Conservation (phyloP, 202 grass and related monocot species). For the Cymbopogon flexuosus region DNA sequence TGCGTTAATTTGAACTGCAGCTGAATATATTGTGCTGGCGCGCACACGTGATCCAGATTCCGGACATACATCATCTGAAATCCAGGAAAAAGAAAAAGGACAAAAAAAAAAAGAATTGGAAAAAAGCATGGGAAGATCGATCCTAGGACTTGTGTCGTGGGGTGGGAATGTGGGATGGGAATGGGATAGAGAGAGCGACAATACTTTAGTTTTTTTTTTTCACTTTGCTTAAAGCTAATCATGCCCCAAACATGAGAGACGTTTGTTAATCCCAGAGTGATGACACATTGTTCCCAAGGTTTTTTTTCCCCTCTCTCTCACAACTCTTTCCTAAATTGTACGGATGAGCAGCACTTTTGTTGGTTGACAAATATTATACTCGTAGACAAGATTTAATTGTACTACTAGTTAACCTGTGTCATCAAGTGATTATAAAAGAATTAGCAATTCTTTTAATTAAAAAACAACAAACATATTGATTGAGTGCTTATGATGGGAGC, state of each 20-base stretch:
- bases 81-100: slow-evolving; percentile 18
- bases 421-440: neutral
- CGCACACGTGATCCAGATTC: slow-evolving; percentile 2
- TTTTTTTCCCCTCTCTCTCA: neutral
- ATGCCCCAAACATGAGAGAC: slow-evolving; percentile 28
- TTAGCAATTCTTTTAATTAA: neutral
- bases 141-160: neutral
- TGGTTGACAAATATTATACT: neutral
- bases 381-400: neutral
- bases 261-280: slow-evolving; percentile 29
- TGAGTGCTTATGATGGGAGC: slow-evolving; percentile 10
- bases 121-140: slow-evolving; percentile 19
- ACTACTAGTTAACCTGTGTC: neutral
- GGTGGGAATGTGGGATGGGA: neutral
- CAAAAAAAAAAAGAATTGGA: neutral
- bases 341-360: neutral
- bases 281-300: slow-evolving; percentile 4
- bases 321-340: slow-evolving; percentile 9
- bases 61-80: neutral
- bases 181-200: neutral
- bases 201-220: neutral
- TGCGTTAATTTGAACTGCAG: slow-evolving; percentile 6
- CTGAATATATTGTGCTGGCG: neutral
- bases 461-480: neutral
- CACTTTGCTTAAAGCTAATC: slow-evolving; percentile 48